These are phyloP conservation scores for Lolium rigidum DNA, from an alignment of 176 grass and related monocot species.

Conservation along the genomic window DNA sequence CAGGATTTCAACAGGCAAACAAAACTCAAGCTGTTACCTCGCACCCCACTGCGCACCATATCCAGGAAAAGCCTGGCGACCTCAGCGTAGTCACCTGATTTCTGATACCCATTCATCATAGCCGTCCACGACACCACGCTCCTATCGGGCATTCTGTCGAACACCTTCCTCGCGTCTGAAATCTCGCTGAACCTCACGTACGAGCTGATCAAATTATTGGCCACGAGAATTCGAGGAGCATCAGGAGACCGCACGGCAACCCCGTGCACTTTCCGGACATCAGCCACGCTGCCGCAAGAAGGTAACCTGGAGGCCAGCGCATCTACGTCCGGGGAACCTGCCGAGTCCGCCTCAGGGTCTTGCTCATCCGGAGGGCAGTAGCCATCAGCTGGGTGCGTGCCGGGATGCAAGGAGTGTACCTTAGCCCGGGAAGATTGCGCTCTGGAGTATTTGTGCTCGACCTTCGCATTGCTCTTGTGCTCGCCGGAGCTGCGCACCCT, in stretches of 20 bases:
- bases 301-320: constrained; percentile 55
- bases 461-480: constrained; percentile 30
- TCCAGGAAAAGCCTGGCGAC: constrained; percentile 57
- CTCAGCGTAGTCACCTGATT: constrained; percentile 46
- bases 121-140: constrained; percentile 83
- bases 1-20: constrained; percentile 88
- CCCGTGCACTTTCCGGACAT: constrained; percentile 57
- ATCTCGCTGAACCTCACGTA: constrained; percentile 59
- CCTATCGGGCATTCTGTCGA: constrained; percentile 60
- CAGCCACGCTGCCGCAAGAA: constrained; percentile 41
- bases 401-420: neutral
- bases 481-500: constrained; percentile 9
- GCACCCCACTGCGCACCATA: constrained; percentile 51
- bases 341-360: constrained; percentile 22
- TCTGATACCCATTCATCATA: constrained; percentile 66
- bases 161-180: constrained; percentile 63
- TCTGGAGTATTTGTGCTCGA: constrained; percentile 25
- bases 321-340: constrained; percentile 38
- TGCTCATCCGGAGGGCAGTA: constrained; percentile 22
- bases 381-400: neutral
- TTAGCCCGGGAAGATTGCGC: constrained; percentile 25
- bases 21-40: constrained; percentile 70
- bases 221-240: constrained; percentile 44
- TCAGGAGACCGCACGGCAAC: constrained; percentile 51
- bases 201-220: constrained; percentile 70